These are phyloP conservation scores for Paramyrothecium sp. DNA, from an alignment of 2,329 filamentous ascomycete species.

Conservation along the genomic window DNA sequence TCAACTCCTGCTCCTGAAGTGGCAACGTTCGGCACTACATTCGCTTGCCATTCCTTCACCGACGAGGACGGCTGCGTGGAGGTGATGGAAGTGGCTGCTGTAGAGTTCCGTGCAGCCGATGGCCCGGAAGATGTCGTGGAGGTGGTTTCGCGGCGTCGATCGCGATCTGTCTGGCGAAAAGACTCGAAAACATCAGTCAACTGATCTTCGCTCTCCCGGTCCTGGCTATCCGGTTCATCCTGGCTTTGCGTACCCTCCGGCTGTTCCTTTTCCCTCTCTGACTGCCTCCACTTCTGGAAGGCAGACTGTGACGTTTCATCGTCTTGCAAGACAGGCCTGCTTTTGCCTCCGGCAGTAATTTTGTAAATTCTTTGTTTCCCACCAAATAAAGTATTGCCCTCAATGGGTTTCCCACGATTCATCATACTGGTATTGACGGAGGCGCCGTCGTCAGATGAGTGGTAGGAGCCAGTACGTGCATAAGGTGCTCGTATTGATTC, in stretches of 20 bases:
- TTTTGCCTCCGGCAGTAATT: conserved; percentile 58
- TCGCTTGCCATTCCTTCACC: conserved; percentile 48
- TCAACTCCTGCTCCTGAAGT: conserved; percentile 49
- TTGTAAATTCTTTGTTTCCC: conserved; percentile 95
- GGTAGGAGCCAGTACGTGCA: conserved; percentile 63
- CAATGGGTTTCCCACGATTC: conserved; percentile 75
- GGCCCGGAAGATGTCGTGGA: conserved; percentile 75
- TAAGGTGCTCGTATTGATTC: conserved; percentile 71
- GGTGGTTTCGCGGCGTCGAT: conserved; percentile 78
- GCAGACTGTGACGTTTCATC: conserved; percentile 81
- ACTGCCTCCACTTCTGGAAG: conserved; percentile 73
- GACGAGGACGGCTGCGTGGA: conserved; percentile 62
- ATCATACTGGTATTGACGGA: conserved; percentile 68
- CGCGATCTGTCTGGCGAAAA: conserved; percentile 60
- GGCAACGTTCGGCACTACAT: conserved; percentile 33
- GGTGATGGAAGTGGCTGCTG: conserved; percentile 83
- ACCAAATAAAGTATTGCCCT: conserved; percentile 92
- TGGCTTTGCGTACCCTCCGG: conserved; percentile 18
- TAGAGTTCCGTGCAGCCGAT: conserved; percentile 72
- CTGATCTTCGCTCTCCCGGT: conserved; percentile 22
- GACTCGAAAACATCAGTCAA: conserved; percentile 35
- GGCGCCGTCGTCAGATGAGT: conserved; percentile 70
- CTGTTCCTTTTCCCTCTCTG: conserved; percentile 51
- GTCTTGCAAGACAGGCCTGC: conserved; percentile 74
- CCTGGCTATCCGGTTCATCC: conserved; percentile 10